A percentile compares a stretch with the other conserved stretches of the same genome.
Conservation (phyloP, 352 stramenopile genomes). For the Paralagenidium karlingii region DNA sequence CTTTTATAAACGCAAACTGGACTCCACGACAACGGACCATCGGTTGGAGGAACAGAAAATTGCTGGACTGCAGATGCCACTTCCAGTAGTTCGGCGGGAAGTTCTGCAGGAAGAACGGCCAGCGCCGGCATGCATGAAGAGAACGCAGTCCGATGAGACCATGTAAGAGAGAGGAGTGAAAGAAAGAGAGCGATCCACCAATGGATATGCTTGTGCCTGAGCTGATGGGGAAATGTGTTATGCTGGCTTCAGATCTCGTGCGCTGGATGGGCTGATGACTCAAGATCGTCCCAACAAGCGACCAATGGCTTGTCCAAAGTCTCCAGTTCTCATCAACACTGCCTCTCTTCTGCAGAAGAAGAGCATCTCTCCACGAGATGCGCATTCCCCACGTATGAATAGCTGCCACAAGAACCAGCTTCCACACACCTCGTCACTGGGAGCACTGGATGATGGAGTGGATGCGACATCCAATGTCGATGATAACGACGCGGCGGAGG, state of each 20-base stretch:
- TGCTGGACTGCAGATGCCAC: too few relatives aligned
- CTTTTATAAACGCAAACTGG: too few relatives aligned
- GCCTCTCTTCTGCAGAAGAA: constrained; percentile 9
- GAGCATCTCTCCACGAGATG: constrained; percentile 17
- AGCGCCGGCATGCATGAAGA: too few relatives aligned
- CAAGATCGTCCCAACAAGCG: constrained; percentile 9
- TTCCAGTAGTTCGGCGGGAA: too few relatives aligned
- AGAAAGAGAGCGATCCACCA: too few relatives aligned
- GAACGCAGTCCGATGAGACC: too few relatives aligned
- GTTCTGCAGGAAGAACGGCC: too few relatives aligned
- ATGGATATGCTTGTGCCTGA: too few relatives aligned
- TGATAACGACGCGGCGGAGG: constrained; percentile 2
- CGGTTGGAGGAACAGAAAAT: too few relatives aligned
- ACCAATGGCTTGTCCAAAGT: constrained; percentile 14
- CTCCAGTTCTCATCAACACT: constrained; percentile 8
- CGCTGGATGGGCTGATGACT: constrained; percentile 18
- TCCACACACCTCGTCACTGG: background rate
- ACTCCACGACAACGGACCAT: too few relatives aligned
- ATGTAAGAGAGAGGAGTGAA: too few relatives aligned
- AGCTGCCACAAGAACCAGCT: constrained; percentile 1
- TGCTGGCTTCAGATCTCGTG: constrained; percentile 19
- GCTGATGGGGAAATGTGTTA: too few relatives aligned
- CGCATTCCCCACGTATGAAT: constrained; percentile 4
- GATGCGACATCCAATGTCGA: background rate
- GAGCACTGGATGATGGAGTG: background rate